Conservation (phyloP, 805 yeast genomes). For the Wickerhamomyces alni region DNA sequence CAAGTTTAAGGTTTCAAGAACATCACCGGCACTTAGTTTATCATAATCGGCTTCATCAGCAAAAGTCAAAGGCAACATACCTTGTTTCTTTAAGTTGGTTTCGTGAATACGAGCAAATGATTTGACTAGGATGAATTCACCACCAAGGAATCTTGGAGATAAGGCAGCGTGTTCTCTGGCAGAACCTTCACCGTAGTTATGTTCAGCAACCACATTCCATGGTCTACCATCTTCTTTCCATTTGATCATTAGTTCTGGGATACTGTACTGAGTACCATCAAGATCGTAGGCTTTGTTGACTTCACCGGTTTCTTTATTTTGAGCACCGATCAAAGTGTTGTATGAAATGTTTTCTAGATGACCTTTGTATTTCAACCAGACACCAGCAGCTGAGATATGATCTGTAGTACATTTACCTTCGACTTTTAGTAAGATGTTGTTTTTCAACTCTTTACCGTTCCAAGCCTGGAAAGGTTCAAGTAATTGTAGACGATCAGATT, state of each 20-base stretch:
- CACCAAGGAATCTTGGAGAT: constrained; percentile 92
- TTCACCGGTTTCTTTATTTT: constrained; percentile 94
- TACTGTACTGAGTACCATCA: constrained; percentile 69
- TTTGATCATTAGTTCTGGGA: constrained; percentile 94
- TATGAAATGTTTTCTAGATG: constrained; percentile 93
- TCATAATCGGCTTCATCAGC: constrained; percentile 90
- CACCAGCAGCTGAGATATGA: constrained; percentile 98
- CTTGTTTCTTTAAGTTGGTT: constrained; percentile 96
- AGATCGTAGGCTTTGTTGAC: constrained; percentile 86
- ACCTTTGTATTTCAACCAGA: constrained; percentile 97
- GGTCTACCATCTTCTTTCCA: constrained; percentile 84
- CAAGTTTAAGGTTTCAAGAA: constrained; percentile 67
- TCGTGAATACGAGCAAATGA: constrained; percentile 98
- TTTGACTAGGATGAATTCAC: constrained; percentile 79
- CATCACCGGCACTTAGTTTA: constrained; percentile 68
- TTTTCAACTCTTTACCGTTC: constrained; percentile 77
- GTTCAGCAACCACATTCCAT: constrained; percentile 96
- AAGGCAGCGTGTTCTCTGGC: constrained; percentile 99
- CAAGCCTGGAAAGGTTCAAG: constrained; percentile 85
- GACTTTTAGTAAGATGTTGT: constrained; percentile 78
- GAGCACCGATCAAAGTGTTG: constrained; percentile 95
- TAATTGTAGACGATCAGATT: constrained; percentile 87
- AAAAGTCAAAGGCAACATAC: constrained; percentile 91
- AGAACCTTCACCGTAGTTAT: constrained; percentile 98
- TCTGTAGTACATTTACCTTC: constrained; percentile 98